phyloP scores from a whole-genome alignment of 345 rosid genomes.

The Erodium maritimum region DNA sequence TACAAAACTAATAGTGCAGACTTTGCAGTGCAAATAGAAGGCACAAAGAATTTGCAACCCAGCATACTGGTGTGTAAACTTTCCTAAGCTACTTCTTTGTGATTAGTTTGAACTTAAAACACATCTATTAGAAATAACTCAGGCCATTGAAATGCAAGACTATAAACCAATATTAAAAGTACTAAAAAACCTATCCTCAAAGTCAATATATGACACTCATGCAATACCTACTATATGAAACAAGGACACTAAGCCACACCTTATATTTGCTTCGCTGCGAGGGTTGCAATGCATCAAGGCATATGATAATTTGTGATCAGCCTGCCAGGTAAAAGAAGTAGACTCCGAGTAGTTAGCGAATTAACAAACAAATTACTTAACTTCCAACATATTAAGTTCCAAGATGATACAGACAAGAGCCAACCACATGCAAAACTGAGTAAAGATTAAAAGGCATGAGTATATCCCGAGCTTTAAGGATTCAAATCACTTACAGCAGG shows the following conservation, averaged over 20 bases:
- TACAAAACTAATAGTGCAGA: too few species aligned
- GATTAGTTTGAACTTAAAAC: neutral
- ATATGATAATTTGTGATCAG: constrained; percentile 85
- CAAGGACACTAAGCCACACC: constrained; percentile 35
- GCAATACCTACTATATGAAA: constrained; percentile 6
- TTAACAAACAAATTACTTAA: neutral
- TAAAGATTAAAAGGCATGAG: neutral
- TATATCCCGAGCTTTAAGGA: constrained; percentile 1
- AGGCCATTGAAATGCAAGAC: neutral
- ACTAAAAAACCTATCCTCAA: constrained; percentile 3
- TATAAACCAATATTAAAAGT: neutral
- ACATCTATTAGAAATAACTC: neutral
- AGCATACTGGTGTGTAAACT: neutral
- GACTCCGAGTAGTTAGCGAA: constrained; percentile 1
- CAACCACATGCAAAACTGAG: neutral
- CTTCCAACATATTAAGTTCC: too few species aligned
- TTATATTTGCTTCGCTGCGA: constrained; percentile 54
- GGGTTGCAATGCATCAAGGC: constrained; percentile 73
- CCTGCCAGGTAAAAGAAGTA: constrained; percentile 37
- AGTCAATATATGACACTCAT: constrained; percentile 3
- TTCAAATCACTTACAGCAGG: constrained; percentile 51
- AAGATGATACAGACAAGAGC: too few species aligned
- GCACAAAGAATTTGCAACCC: neutral
- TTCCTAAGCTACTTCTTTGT: neutral
- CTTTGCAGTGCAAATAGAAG: too few species aligned